Evolutionary conservation across 1,139 yeast genomes (phyloP), one percentile per base, ranked within the genome.

Genomic region (Hyphopichia khmerensis): DNA sequence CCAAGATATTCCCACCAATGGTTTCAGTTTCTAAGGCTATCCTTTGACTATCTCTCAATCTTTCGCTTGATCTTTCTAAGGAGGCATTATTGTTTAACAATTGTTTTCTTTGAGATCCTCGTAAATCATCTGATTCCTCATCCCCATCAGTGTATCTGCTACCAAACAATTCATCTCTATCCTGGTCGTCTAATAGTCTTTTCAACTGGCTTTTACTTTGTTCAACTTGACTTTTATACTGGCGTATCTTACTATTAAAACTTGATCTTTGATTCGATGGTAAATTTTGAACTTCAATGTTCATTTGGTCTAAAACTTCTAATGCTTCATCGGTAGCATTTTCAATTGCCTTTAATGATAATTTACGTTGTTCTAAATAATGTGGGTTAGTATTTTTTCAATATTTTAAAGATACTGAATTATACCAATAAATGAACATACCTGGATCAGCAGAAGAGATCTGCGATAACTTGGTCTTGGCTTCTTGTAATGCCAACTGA

Each of bases 1-100:
- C 84, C 63, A 95, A 76, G 43, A 95, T 93, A 51, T 87, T 87
- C 9, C 97, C 89, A 1, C 99, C 99, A 41, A 95, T 82, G 36
- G 77, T 75, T 62, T 93, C 99, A 0, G 99, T 91, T 56, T 95
- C 99, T 44, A 87, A 73, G 3, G 99, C 99, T 4, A 91, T 73
- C 49, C 98, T 75, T 51, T 93, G 96, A 33, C 95, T 86, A 38
- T 93, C 97, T 48, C 86, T 77, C 43, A 95, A 73, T 54, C 96
- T 75, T 51, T 90, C 95, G 1, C 90, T 79, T 1, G 95, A 80
- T 50, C 95, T 75, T 53, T 89, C 96, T 48, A 95, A 74, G 2
- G 95, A 77, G 1, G 91, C 84, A 55, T 89, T 88, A 47, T 89
- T 89, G 43, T 79, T 77, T 45, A 95, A 71, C 39, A 95, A 72